These are phyloP conservation scores for Leptographium procerum DNA, from an alignment of 2,329 filamentous ascomycete species.

Conservation along the genomic window DNA sequence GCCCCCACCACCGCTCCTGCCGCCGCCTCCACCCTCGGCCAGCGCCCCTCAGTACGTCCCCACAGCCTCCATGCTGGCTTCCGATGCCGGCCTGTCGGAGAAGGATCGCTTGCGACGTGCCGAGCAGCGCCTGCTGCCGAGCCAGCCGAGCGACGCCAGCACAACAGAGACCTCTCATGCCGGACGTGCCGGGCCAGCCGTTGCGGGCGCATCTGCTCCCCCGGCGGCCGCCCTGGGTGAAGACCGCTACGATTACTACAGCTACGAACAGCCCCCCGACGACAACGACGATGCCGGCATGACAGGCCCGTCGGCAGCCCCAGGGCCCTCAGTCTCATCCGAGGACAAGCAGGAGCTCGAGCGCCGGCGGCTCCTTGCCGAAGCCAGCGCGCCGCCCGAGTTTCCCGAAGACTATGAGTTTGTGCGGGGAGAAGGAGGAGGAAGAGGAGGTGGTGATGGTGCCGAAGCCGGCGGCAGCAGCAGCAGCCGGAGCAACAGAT, in stretches of 20 bases:
- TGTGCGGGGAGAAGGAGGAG: slow-evolving; percentile 15
- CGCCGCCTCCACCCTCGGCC: slow-evolving; percentile 18
- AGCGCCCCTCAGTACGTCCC: slow-evolving; percentile 36
- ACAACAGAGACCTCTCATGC: slow-evolving; percentile 23
- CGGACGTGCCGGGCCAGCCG: neutral
- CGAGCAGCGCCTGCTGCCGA: slow-evolving; percentile 71
- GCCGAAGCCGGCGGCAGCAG: slow-evolving; percentile 4
- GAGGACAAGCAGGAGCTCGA: slow-evolving; percentile 79
- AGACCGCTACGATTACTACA: neutral
- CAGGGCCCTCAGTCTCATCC: slow-evolving; percentile 5
- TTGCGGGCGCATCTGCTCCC: slow-evolving; percentile 29
- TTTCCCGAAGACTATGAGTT: slow-evolving; percentile 41
- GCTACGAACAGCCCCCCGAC: neutral
- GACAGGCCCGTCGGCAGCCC: neutral
- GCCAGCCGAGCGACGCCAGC: slow-evolving; percentile 50
- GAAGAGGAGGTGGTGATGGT: too few relatives aligned
- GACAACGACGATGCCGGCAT: neutral
- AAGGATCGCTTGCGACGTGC: slow-evolving; percentile 71
- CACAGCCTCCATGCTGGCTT: slow-evolving; percentile 39
- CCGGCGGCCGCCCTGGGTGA: slow-evolving; percentile 30
- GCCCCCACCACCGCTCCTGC: neutral
- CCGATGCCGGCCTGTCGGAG: slow-evolving; percentile 58
- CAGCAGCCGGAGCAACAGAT: slow-evolving; percentile 13
- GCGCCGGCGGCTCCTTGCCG: slow-evolving; percentile 47
- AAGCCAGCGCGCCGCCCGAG: slow-evolving; percentile 52